Conservation (phyloP, 441 rosid species). For the Erysimum cheiri region DNA sequence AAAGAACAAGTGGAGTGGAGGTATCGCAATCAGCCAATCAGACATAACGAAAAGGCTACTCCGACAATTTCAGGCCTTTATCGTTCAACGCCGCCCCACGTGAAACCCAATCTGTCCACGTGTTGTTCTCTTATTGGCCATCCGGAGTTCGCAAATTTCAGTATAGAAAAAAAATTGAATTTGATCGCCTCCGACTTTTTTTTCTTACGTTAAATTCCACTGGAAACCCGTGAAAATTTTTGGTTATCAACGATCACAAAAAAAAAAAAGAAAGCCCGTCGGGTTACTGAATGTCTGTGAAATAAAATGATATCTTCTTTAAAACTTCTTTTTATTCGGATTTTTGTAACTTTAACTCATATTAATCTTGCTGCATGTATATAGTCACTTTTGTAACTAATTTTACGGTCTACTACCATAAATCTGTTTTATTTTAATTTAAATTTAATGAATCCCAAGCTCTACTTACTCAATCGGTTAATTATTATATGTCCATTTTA, state of each 20-base stretch:
- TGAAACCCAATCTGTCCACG: slow-evolving; percentile 10
- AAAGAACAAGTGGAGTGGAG: not conserved
- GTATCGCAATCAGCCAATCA: not conserved
- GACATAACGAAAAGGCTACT: not conserved
- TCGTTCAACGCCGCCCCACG: slow-evolving; percentile 20
- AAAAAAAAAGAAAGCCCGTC: no score
- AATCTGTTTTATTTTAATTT: not conserved
- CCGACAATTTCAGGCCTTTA: not conserved
- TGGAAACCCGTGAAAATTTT: not conserved
- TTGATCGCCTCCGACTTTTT: not conserved
- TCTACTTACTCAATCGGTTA: not conserved
- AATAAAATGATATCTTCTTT: no score
- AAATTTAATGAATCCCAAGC: not conserved
- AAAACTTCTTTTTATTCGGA: no score
- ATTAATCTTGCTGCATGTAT: not conserved
- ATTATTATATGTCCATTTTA: not conserved
- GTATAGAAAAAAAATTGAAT: not conserved
- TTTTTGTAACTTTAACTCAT: not conserved
- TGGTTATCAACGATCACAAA: not conserved
- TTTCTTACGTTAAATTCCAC: not conserved
- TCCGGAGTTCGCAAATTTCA: not conserved
- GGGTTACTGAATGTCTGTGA: no score
- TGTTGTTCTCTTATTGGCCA: not conserved
- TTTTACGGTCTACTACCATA: not conserved
- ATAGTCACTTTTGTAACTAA: not conserved